Conservation (phyloP, 495 filamentous ascomycete species). For the Aspergillus ostianus region DNA sequence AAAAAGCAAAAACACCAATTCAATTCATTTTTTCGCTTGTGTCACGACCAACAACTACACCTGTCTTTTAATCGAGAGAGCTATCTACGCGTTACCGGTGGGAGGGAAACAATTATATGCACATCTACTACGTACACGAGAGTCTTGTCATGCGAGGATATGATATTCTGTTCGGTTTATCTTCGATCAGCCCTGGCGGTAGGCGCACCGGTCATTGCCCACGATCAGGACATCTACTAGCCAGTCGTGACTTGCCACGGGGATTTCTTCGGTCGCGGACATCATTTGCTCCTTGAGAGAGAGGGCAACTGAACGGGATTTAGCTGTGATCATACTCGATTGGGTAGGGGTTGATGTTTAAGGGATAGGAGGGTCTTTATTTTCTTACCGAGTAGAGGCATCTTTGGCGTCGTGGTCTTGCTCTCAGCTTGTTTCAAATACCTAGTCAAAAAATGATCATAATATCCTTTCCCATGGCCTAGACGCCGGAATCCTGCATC, state of each 20-base stretch:
- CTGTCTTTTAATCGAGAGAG: conserved; percentile 12
- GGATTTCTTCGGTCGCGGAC: conserved; percentile 56
- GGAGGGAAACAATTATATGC: conserved; percentile 12
- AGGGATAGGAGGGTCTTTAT: conserved; percentile 1
- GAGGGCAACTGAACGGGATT: conserved; percentile 65
- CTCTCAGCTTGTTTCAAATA: conserved; percentile 53
- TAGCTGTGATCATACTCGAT: conserved; percentile 19
- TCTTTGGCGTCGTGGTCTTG: conserved; percentile 40
- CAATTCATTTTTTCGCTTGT: neutral
- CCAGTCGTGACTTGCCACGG: conserved; percentile 66
- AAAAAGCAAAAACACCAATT: neutral
- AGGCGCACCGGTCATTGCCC: conserved; percentile 51
- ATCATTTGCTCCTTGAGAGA: conserved; percentile 87
- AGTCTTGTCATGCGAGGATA: conserved; percentile 16
- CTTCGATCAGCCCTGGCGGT: conserved; percentile 27
- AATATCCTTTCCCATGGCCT: conserved; percentile 96
- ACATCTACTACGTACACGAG: conserved; percentile 21
- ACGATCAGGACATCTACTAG: conserved; percentile 63
- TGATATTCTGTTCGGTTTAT: neutral
- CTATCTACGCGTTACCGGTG: conserved; percentile 22
- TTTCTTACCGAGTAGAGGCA: conserved; percentile 65
- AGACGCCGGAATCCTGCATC: conserved; percentile 72
- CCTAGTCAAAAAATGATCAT: conserved; percentile 84
- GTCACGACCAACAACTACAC: neutral
- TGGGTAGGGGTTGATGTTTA: conserved; percentile 14